These are phyloP conservation scores for Linum tenue DNA, from an alignment of 345 rosid species.

Conservation along the genomic window DNA sequence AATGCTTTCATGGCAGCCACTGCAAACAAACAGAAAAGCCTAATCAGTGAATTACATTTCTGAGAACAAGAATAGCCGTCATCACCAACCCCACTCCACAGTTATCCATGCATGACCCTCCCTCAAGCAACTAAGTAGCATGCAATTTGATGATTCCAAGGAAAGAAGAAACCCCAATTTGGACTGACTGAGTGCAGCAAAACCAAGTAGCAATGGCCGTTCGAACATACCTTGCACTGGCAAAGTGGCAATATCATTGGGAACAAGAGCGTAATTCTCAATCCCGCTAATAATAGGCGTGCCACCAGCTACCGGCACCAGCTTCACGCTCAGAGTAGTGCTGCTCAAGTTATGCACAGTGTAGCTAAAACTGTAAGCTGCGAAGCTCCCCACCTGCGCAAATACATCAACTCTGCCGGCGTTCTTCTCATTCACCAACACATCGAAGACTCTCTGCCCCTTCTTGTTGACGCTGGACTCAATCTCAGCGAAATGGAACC, in stretches of 20 bases:
- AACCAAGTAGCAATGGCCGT: slow-evolving; percentile 62
- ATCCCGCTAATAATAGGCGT: slow-evolving; percentile 68
- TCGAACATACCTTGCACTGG: slow-evolving; percentile 76
- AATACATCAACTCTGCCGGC: slow-evolving; percentile 63
- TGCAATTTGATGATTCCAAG: not conserved
- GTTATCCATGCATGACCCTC: too few relatives aligned
- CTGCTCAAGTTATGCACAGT: slow-evolving; percentile 45
- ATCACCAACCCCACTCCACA: too few relatives aligned
- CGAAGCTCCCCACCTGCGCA: slow-evolving; percentile 52
- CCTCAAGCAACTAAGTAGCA: not conserved
- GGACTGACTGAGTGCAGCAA: too few relatives aligned
- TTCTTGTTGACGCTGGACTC: slow-evolving; percentile 54
- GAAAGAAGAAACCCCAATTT: too few relatives aligned
- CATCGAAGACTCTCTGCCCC: slow-evolving; percentile 70
- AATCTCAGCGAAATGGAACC: slow-evolving; percentile 95
- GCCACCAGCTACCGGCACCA: slow-evolving; percentile 56
- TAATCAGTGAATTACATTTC: not conserved
- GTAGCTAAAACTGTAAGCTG: slow-evolving; percentile 46
- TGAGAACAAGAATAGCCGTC: too few relatives aligned
- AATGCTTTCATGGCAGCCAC: slow-evolving; percentile 82
- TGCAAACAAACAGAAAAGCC: slow-evolving; percentile 19
- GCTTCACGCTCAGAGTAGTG: slow-evolving; percentile 41
- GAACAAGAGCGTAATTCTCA: slow-evolving; percentile 85
- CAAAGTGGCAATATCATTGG: slow-evolving; percentile 63
- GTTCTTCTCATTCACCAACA: slow-evolving; percentile 54